A percentile compares a stretch with the other conserved stretches of the same genome.
phyloP scores from a whole-genome alignment of 257 asterid genomes.

The Nicotiana otophora region DNA sequence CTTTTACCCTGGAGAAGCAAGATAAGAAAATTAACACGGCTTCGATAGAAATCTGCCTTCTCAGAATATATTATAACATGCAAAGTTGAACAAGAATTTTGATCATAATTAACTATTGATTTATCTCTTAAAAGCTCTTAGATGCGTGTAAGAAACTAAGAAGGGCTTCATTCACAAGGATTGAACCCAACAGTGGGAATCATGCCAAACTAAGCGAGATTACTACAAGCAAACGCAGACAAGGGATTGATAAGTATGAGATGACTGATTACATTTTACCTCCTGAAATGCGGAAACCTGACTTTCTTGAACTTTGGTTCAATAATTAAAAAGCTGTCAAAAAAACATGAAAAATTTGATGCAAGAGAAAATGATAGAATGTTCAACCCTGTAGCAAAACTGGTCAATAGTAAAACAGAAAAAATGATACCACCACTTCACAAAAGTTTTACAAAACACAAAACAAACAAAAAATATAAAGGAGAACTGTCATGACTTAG shows the following conservation, averaged over 20 bases:
- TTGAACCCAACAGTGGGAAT: neutral
- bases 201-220: neutral
- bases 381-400: conserved; percentile 10
- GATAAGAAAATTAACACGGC: neutral
- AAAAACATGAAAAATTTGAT: conserved; percentile 1
- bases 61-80: neutral
- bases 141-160: neutral
- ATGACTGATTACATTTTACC: neutral
- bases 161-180: neutral
- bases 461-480: neutral
- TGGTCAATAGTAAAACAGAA: neutral
- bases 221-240: neutral
- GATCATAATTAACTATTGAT: neutral
- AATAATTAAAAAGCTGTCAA: neutral
- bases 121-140: neutral
- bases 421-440: neutral
- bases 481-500: conserved; percentile 1
- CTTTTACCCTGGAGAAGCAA: conserved; percentile 2
- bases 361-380: neutral
- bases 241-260: neutral
- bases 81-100: neutral
- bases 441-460: conserved; percentile 4
- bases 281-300: conserved; percentile 1
- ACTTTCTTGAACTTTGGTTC: conserved; percentile 3
- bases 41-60: neutral